These are phyloP conservation scores for Isoetes taiwanensis DNA, from an alignment of 75 land plant species.

Conservation along the genomic window DNA sequence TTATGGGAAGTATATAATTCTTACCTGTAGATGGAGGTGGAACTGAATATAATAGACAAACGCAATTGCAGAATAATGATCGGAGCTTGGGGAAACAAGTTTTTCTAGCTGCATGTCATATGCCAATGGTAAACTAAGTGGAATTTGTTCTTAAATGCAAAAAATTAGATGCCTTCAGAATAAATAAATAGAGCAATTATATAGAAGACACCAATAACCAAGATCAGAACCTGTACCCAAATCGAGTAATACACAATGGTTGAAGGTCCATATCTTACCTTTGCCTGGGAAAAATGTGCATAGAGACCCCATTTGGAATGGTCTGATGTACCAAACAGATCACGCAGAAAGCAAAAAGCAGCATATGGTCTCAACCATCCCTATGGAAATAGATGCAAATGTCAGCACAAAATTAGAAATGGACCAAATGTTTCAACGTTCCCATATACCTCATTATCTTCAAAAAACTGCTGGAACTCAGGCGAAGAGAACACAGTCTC, in stretches of 20 bases:
- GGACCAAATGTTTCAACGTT: background rate
- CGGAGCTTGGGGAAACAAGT: conserved; percentile 47
- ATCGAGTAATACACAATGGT: no score
- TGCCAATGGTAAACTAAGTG: no score
- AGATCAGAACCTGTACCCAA: no score
- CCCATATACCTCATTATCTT: conserved; percentile 66
- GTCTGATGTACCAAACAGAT: conserved; percentile 95
- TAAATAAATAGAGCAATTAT: background rate
- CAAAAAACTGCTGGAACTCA: conserved; percentile 49
- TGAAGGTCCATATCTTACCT: conserved; percentile 27
- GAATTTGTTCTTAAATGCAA: no score
- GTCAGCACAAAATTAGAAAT: background rate
- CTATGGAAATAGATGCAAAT: background rate
- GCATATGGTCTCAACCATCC: conserved; percentile 89
- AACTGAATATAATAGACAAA: conserved; percentile 82
- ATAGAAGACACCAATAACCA: no score
- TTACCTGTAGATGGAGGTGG: conserved; percentile 75
- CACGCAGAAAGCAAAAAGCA: conserved; percentile 89
- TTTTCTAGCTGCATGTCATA: conserved; percentile 80
- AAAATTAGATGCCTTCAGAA: background rate
- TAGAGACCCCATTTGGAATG: conserved; percentile 94
- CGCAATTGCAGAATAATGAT: conserved; percentile 57
- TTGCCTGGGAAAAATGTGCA: conserved; percentile 48
- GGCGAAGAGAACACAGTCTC: conserved; percentile 41
- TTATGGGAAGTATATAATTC: background rate